Conservation (phyloP, 2,329 filamentous ascomycete species). For the Zymoseptoria tritici region DNA sequence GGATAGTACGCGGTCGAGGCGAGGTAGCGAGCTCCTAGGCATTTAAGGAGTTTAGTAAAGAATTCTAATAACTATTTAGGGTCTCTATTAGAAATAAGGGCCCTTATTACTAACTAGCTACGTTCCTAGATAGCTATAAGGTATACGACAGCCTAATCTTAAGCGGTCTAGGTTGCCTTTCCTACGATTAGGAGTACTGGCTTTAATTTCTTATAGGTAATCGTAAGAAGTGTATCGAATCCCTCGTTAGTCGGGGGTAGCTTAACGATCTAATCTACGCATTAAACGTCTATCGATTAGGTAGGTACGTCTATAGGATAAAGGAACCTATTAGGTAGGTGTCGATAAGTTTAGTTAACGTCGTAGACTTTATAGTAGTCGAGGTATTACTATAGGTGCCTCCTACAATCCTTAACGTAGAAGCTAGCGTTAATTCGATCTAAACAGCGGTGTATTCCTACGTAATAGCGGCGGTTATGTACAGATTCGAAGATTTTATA, state of each 20-base stretch:
- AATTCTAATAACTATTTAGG: constrained; percentile 2
- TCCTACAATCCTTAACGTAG: not conserved
- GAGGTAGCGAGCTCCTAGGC: not conserved
- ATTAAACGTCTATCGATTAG: not conserved
- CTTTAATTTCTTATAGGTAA: constrained; percentile 2
- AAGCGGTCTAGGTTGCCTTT: not conserved
- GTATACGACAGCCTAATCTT: not conserved
- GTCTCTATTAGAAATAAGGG: constrained; percentile 2
- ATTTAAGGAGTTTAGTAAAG: not conserved
- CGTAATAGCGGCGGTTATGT: not conserved
- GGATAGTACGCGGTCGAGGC: constrained; percentile 2
- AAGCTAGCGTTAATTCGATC: not conserved
- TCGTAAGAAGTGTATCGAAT: not conserved
- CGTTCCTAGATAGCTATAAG: not conserved
- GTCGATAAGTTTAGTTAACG: not conserved
- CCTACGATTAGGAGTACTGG: not conserved
- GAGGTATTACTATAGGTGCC: not conserved
- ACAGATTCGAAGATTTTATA: not conserved
- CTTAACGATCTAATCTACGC: not conserved
- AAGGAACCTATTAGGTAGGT: not conserved
- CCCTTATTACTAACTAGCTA: constrained; percentile 1
- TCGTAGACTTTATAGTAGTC: not conserved
- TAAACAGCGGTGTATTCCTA: not conserved
- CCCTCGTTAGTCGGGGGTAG: not conserved
- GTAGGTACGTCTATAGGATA: constrained; percentile 1